These are phyloP conservation scores for Thielaviopsis populi DNA, from an alignment of 2,329 filamentous ascomycete species.

Conservation along the genomic window DNA sequence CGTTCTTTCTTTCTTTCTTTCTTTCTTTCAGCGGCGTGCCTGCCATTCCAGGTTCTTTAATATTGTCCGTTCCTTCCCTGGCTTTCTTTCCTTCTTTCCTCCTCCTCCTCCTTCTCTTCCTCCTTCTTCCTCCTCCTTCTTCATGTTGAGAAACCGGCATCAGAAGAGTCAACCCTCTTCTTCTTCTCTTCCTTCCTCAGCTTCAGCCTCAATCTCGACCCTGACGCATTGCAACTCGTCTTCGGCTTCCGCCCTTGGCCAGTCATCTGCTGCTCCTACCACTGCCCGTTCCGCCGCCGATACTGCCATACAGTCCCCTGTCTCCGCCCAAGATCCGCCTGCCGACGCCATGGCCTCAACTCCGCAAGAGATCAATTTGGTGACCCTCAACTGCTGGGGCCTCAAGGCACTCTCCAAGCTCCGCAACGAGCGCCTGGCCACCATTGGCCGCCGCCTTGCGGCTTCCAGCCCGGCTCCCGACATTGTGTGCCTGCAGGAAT, in stretches of 20 bases:
- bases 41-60: slow-evolving; percentile 2
- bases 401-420: slow-evolving; percentile 72
- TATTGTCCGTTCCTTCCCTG: background rate
- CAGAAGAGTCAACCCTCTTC: slow-evolving; percentile 11
- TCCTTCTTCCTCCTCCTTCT: background rate
- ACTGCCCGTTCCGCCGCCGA: background rate
- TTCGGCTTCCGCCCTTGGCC: slow-evolving; percentile 1
- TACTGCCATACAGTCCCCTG: slow-evolving; percentile 12
- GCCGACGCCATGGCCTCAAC: slow-evolving; percentile 26
- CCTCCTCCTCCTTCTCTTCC: background rate
- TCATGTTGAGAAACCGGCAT: slow-evolving; percentile 14
- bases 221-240: background rate
- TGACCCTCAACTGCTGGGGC: slow-evolving; percentile 95
- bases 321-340: slow-evolving; percentile 21
- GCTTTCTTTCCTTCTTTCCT: background rate
- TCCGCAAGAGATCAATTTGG: slow-evolving; percentile 49
- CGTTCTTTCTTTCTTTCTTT: background rate
- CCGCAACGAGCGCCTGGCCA: slow-evolving; percentile 59
- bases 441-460: slow-evolving; percentile 73
- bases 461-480: slow-evolving; percentile 52
- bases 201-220: slow-evolving; percentile 3
- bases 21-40: background rate
- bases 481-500: slow-evolving; percentile 89
- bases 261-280: slow-evolving; percentile 5
- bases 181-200: slow-evolving; percentile 5